Evolutionary conservation across 176 grass and related monocot species (phyloP).

Genomic region (Poa pratensis): DNA sequence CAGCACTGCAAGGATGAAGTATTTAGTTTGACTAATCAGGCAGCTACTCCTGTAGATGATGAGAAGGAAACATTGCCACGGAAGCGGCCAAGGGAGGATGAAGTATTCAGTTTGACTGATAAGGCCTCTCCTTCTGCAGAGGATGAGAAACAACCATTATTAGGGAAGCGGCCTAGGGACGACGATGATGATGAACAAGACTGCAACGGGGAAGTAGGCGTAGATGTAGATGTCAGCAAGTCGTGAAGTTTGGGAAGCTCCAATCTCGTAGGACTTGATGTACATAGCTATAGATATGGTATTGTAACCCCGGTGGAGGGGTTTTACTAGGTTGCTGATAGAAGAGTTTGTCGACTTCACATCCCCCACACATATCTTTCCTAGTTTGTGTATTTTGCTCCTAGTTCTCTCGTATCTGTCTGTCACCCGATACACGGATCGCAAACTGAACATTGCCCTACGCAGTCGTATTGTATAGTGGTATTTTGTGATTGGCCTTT

Average conservation of each 20-base stretch:
- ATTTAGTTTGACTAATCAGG: background rate
- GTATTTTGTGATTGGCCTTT: constrained; percentile 28
- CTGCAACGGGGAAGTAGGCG: constrained; percentile 40
- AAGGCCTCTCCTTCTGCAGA: background rate
- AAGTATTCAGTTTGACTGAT: background rate
- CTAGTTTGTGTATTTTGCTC: constrained; percentile 45
- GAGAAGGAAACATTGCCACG: constrained; percentile 1
- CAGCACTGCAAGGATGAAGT: background rate
- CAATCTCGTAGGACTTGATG: constrained; percentile 32
- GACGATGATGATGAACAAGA: constrained; percentile 40
- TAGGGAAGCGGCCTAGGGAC: constrained; percentile 35
- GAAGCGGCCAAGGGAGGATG: constrained; percentile 25
- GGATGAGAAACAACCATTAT: background rate
- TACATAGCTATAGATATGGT: constrained; percentile 64
- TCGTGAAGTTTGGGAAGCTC: constrained; percentile 44
- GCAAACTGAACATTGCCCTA: constrained; percentile 35
- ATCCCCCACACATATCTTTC: constrained; percentile 23
- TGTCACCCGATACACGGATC: constrained; percentile 28
- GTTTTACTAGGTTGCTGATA: constrained; percentile 45
- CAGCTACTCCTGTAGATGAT: background rate
- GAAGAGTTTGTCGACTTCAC: constrained; percentile 25
- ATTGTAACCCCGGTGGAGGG: constrained; percentile 19
- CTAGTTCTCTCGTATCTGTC: background rate
- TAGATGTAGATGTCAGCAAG: constrained; percentile 56
- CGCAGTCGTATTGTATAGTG: constrained; percentile 15